Conservation (phyloP, 225 moss, liverwort and hornwort species). For the Anthoceros angustus region DNA sequence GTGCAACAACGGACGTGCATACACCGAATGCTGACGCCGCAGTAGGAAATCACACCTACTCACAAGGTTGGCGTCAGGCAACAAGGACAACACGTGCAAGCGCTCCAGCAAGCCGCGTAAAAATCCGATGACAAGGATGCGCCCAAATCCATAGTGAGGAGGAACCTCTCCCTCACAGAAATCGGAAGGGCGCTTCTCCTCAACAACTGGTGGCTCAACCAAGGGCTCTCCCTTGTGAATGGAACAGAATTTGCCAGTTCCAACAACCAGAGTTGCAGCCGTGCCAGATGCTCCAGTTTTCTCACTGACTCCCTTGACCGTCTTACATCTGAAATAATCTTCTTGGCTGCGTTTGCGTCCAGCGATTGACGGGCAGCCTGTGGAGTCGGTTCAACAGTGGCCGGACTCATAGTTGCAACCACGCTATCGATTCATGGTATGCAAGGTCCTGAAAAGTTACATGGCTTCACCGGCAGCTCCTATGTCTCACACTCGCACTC, state of each 20-base stretch:
- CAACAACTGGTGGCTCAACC: constrained; percentile 2
- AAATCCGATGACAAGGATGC: constrained; percentile 39
- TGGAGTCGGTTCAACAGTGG: neutral
- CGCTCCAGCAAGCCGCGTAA: constrained; percentile 41
- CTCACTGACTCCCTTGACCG: neutral
- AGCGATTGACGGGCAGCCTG: neutral
- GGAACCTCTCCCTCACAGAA: neutral
- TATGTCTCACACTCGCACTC: too few species aligned
- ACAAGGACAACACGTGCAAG: constrained; percentile 29
- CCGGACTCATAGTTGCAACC: neutral
- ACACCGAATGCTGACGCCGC: too few species aligned
- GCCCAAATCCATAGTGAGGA: neutral
- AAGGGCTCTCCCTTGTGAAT: constrained; percentile 3
- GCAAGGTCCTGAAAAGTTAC: neutral
- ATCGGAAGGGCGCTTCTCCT: neutral
- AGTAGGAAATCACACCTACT: constrained; percentile 7
- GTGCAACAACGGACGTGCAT: too few species aligned
- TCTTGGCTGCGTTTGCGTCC: neutral
- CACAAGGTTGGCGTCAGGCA: constrained; percentile 26
- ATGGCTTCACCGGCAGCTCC: neutral
- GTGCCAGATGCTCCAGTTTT: neutral
- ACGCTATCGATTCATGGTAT: neutral
- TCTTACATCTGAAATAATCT: neutral
- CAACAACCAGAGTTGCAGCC: neutral
- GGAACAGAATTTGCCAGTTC: constrained; percentile 3